These are phyloP conservation scores for Ceratocystiopsis minuta DNA, from an alignment of 2,329 filamentous ascomycete genomes.

Conservation along the genomic window DNA sequence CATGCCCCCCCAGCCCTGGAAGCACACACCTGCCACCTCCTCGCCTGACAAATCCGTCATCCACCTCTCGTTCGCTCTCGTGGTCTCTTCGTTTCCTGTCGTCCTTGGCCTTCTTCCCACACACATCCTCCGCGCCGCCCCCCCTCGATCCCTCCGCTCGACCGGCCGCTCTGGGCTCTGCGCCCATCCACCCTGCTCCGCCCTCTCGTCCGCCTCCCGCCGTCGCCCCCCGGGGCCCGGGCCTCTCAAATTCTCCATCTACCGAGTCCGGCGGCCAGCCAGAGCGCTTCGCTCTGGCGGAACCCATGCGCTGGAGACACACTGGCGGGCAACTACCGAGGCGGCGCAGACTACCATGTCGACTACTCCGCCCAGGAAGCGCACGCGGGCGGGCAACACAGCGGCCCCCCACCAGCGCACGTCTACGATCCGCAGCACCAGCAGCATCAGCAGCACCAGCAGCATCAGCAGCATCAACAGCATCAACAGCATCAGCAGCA, in stretches of 20 bases:
- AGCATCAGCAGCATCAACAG: conserved; percentile 24
- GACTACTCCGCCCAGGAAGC: conserved; percentile 52
- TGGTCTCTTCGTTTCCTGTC: too few species aligned
- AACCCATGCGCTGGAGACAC: conserved; percentile 54
- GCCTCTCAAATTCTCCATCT: conserved; percentile 38
- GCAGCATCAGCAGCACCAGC: conserved; percentile 23
- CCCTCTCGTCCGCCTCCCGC: conserved; percentile 13
- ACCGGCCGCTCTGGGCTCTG: too few species aligned
- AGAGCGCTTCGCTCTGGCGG: conserved; percentile 62
- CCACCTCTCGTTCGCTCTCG: too few species aligned
- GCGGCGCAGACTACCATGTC: conserved; percentile 53
- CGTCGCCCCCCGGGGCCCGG: conserved; percentile 36
- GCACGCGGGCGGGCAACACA: conserved; percentile 46
- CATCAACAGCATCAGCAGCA: conserved; percentile 27
- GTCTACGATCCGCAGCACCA: conserved; percentile 32
- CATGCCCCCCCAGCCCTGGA: too few species aligned
- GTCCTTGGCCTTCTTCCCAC: too few species aligned
- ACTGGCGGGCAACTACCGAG: conserved; percentile 58
- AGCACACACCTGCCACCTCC: too few species aligned
- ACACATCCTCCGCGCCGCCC: too few species aligned
- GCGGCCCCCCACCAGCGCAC: conserved; percentile 32
- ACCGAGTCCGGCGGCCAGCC: conserved; percentile 49
- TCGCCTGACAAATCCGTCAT: too few species aligned
- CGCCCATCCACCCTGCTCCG: too few species aligned
- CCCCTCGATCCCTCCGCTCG: too few species aligned